Evolutionary conservation across 352 stramenopile species (phyloP).

Genomic region (Plasmopara halstedii): DNA sequence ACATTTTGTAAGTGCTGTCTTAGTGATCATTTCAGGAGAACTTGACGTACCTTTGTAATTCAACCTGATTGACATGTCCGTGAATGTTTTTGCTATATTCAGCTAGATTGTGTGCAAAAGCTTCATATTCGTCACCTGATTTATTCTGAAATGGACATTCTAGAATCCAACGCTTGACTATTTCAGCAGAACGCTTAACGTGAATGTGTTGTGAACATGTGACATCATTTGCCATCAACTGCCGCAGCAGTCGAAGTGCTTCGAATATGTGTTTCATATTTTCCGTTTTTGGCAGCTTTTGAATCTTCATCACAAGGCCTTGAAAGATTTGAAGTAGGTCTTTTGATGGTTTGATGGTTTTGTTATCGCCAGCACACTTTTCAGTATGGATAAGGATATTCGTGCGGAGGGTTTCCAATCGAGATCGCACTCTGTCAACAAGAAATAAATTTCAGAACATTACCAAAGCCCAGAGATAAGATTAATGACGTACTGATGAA

Average conservation of each 20-base stretch:
- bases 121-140: background rate
- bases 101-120: background rate
- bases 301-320: background rate
- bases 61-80: background rate
- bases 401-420: slow-evolving; percentile 21
- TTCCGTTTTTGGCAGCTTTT: background rate
- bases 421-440: slow-evolving; percentile 2
- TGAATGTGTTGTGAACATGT: background rate
- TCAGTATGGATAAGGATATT: background rate
- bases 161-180: background rate
- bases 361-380: background rate
- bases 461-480: background rate
- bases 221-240: slow-evolving; percentile 12
- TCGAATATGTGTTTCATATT: slow-evolving; percentile 2
- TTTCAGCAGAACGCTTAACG: background rate
- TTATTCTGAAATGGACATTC: background rate
- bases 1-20: background rate
- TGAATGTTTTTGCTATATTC: background rate
- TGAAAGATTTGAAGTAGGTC: slow-evolving; percentile 2
- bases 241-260: slow-evolving; percentile 8
- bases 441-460: too few relatives aligned
- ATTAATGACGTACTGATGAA: slow-evolving; percentile 10
- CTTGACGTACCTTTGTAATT: background rate
- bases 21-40: background rate
- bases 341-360: background rate